Evolutionary conservation across 108 stramenopile species (phyloP).

Genomic region (Skeletonema tropicum): DNA sequence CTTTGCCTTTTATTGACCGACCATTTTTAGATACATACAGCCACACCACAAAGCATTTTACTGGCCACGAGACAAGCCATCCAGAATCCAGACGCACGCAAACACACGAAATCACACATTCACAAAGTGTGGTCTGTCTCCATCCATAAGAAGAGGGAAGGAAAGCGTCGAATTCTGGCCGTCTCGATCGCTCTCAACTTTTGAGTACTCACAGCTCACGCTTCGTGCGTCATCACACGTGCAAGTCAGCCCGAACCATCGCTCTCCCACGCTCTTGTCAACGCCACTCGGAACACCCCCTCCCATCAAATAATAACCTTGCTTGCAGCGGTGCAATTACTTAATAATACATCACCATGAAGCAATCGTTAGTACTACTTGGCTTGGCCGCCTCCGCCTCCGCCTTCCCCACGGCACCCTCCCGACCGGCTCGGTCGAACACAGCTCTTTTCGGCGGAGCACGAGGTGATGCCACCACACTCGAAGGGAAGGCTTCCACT

Average conservation of each 20-base stretch:
- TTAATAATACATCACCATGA: conserved; percentile 40
- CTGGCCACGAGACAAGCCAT: no score
- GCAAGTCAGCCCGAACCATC: neutral
- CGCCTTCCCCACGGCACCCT: conserved; percentile 44
- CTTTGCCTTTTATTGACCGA: no score
- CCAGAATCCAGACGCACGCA: no score
- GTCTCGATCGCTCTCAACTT: neutral
- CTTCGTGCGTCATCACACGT: neutral
- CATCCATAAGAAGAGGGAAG: no score
- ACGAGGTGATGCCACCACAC: conserved; percentile 69
- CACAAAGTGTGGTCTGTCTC: no score
- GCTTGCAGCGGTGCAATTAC: neutral
- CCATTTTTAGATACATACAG: no score
- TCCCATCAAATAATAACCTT: neutral
- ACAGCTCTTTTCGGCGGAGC: conserved; percentile 79
- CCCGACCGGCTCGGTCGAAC: conserved; percentile 28
- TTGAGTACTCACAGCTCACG: no score
- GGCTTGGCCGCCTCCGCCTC: conserved; percentile 43
- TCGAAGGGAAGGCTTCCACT: conserved; percentile 75
- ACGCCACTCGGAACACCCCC: neutral
- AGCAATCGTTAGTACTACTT: conserved; percentile 49
- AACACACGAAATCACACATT: no score
- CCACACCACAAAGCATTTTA: no score
- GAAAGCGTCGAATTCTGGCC: no score
- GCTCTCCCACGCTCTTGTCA: neutral